These are phyloP conservation scores for Haematococcus lacustris DNA, from an alignment of 139 green algal genomes.

Conservation along the genomic window DNA sequence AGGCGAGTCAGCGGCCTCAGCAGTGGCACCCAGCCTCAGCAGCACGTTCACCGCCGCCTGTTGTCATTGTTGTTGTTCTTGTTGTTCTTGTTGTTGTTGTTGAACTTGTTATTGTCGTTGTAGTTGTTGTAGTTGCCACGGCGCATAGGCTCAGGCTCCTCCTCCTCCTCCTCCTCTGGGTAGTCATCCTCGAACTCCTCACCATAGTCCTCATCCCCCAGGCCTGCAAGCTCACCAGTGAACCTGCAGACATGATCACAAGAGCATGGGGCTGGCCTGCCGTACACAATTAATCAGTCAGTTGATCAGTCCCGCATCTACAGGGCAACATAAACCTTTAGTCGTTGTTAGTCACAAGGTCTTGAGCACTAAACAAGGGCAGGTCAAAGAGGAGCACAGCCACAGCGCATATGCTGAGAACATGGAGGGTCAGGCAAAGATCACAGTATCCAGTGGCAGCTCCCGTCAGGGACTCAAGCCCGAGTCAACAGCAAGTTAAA, in stretches of 20 bases:
- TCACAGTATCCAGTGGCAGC: too few relatives aligned
- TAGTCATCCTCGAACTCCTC: constrained; percentile 29
- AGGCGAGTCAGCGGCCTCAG: too few relatives aligned
- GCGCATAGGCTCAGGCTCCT: neutral
- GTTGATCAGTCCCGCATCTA: neutral
- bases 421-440: too few relatives aligned
- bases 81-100: too few relatives aligned
- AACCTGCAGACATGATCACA: constrained; percentile 14
- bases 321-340: neutral
- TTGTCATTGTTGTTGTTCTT: too few relatives aligned
- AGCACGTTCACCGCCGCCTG: too few relatives aligned
- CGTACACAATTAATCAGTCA: neutral
- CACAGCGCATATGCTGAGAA: too few relatives aligned
- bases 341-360: neutral
- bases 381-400: neutral
- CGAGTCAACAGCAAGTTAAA: too few relatives aligned
- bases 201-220: constrained; percentile 20
- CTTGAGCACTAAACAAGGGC: neutral
- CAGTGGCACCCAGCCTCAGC: too few relatives aligned
- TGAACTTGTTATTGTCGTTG: too few relatives aligned
- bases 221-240: constrained; percentile 33
- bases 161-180: constrained; percentile 13
- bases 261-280: neutral
- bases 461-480: too few relatives aligned
- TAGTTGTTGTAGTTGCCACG: too few relatives aligned